Evolutionary conservation across 129 eudicot species (phyloP), one percentile per base, ranked within the genome.

Genomic region (Calendula officinalis): DNA sequence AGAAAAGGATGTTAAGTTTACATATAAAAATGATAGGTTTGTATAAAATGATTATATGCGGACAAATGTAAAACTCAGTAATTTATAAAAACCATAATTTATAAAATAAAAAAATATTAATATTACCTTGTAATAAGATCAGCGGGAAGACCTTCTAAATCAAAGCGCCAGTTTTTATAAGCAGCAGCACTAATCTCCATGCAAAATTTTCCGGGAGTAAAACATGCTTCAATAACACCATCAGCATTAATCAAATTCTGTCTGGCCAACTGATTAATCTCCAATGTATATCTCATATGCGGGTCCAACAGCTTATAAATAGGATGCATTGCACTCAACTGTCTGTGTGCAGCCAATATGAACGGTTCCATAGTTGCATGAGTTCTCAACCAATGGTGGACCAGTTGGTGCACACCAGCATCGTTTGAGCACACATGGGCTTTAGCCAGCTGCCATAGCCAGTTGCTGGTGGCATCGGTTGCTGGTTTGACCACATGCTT

Each of bases 381-480:
- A 37, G 99, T 92, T 7, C 99, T 84, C 30, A 92, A 71, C 92
- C 95, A 94, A 72, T 94, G 99, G 75, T 94, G 77, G 52, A 86
- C 87, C 6, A 94, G 94, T 75, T 94, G 99, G 72, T 94, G 99
- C n/a, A 72, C 94, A 35, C 97, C 97, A n/a, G 99, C 99, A 72
- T 94, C 99, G 14, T 94, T 94, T 56, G 99, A 67, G 67, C 97
- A 94, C 38, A 89, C 97, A 45, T 94, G 99, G 53, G 99, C 92
- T 75, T 94, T 94, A 35, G 97, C 97, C 36, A 94, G 78, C 56
- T 79, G 89, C 99, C 99, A 94, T 61, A 78, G 62, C 99, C 99
- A 94, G 76, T 76, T 81, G 52, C 77, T 46, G 39, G 95, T 89
- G 75, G 99, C 97, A 65, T 86, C 92, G 0, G 70, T 84, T 0